Evolutionary conservation across 352 stramenopile genomes (phyloP), one percentile per base, ranked within the genome.

Genomic region (Saprolegnia diclina): DNA sequence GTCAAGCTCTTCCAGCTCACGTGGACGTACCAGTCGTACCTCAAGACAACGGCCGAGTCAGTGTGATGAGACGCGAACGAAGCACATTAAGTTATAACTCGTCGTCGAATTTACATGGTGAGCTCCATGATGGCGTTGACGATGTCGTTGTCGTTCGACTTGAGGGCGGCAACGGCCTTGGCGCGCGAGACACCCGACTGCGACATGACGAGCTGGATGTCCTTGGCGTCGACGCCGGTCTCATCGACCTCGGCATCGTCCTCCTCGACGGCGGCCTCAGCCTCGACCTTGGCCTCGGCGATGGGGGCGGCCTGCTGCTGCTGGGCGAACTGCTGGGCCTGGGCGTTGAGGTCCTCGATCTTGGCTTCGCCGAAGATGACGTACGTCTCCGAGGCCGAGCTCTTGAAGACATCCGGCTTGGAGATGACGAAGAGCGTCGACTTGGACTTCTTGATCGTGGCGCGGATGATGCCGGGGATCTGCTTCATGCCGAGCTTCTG

Each of bases 111-210:
- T 94, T 98, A 99, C 79, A 98, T 99, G 71, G 96, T 99, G 73
- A 99, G 87, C 79, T 98, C 96, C 97, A 99, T 99, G 79, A 99
- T 99, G 66, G 96, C 90, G 83, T 99, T 99, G 46, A 99, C 97
- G 74, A 99, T 95, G 89, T 99, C 97, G 74, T 95, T 96, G 80
- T 99, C 92, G 81, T 99, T 99, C 57, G 96, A 95, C 85, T 97
- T 98, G 32, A 99, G 85, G 19, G 96, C 97, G 54, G 94, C 87
- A 44, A 99, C 94, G 72, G 97, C 97, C 84, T 97, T 98, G 66
- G 87, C 79, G 75, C 97, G 86, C 76, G 89, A 94, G 70, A 97
- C 97, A 72, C 88, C 82, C 54, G 94, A 85, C 77, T 95, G 87
- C 64, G 80, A 90, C 92, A 99, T 99, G 71, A 99, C 95, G 50